Conservation (phyloP, 1,139 yeast genomes). For the Scheffersomyces segobiensis region DNA sequence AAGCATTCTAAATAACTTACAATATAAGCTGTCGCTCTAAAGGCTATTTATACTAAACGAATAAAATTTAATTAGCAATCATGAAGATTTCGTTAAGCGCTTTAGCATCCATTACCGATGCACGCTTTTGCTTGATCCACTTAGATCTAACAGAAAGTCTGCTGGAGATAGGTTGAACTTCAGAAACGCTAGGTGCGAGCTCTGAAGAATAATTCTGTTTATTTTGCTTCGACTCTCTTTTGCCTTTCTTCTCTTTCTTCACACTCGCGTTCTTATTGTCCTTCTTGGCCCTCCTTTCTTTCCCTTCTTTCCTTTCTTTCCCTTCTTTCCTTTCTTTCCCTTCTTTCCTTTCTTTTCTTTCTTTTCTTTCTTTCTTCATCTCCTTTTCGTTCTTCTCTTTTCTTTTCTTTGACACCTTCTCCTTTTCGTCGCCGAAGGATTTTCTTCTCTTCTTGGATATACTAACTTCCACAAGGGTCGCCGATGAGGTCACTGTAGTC, state of each 20-base stretch:
- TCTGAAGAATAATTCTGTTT: not conserved
- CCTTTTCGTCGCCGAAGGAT: slow-evolving; percentile 5
- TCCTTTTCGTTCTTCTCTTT: slow-evolving; percentile 26
- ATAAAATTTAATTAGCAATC: slow-evolving; percentile 51
- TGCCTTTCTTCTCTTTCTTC: slow-evolving; percentile 18
- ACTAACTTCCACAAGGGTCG: slow-evolving; percentile 1
- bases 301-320: slow-evolving; percentile 21
- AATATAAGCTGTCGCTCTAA: not conserved
- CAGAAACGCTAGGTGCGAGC: slow-evolving; percentile 6
- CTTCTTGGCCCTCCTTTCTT: slow-evolving; percentile 15
- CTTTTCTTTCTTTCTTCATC: slow-evolving; percentile 27
- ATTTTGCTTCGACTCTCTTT: slow-evolving; percentile 14
- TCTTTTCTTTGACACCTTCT: slow-evolving; percentile 13
- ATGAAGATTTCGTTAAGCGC: slow-evolving; percentile 90
- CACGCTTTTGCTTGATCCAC: slow-evolving; percentile 86
- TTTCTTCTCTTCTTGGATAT: slow-evolving; percentile 6
- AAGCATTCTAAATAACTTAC: not conserved
- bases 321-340: slow-evolving; percentile 28
- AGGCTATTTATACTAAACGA: not conserved
- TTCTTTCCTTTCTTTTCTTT: slow-evolving; percentile 30
- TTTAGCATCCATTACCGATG: slow-evolving; percentile 85
- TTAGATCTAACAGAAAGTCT: slow-evolving; percentile 79
- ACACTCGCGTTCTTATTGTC: slow-evolving; percentile 17
- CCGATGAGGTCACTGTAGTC: slow-evolving; percentile 10
- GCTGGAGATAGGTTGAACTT: slow-evolving; percentile 44